These are phyloP conservation scores for Micromonas commoda DNA, from an alignment of 139 green algal species.

Conservation along the genomic window DNA sequence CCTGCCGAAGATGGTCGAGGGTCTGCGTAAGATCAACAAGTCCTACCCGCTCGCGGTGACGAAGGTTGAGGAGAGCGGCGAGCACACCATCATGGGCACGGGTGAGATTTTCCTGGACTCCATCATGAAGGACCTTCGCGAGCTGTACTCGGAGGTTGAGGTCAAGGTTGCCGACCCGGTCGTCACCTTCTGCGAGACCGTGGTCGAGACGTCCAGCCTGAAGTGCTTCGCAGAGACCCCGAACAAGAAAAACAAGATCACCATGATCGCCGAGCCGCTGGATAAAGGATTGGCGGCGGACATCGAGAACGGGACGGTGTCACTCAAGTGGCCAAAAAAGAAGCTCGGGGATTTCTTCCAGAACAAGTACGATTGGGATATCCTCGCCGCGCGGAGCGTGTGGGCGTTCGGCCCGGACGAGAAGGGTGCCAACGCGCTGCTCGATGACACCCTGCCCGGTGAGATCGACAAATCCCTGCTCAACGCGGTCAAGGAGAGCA, in stretches of 20 bases:
- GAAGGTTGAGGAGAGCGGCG: conserved; percentile 88
- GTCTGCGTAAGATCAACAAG: conserved; percentile 53
- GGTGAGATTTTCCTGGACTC: conserved; percentile 95
- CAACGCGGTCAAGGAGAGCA: conserved; percentile 60
- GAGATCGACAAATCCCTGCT: conserved; percentile 91
- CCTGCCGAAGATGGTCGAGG: conserved; percentile 91
- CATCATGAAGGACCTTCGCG: conserved; percentile 80
- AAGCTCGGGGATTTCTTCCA: conserved; percentile 71
- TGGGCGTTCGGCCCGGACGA: conserved; percentile 88
- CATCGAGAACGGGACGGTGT: conserved; percentile 73
- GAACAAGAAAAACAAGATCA: conserved; percentile 85
- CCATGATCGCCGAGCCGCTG: conserved; percentile 85
- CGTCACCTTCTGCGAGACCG: conserved; percentile 84
- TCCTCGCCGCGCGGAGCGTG: conserved; percentile 81
- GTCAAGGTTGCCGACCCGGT: conserved; percentile 82
- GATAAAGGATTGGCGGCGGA: conserved; percentile 85
- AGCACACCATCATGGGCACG: conserved; percentile 94
- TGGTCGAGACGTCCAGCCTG: conserved; percentile 86
- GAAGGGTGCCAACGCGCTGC: conserved; percentile 80
- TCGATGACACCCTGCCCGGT: conserved; percentile 87
- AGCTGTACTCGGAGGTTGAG: conserved; percentile 76
- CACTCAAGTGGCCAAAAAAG: conserved; percentile 56
- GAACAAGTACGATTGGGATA: conserved; percentile 90
- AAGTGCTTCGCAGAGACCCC: conserved; percentile 97
- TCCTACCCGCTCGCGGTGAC: conserved; percentile 61